Evolutionary conservation across 2,329 filamentous ascomycete species (phyloP), one percentile per base, ranked within the genome.

Genomic region (Pyrenophora graminea): DNA sequence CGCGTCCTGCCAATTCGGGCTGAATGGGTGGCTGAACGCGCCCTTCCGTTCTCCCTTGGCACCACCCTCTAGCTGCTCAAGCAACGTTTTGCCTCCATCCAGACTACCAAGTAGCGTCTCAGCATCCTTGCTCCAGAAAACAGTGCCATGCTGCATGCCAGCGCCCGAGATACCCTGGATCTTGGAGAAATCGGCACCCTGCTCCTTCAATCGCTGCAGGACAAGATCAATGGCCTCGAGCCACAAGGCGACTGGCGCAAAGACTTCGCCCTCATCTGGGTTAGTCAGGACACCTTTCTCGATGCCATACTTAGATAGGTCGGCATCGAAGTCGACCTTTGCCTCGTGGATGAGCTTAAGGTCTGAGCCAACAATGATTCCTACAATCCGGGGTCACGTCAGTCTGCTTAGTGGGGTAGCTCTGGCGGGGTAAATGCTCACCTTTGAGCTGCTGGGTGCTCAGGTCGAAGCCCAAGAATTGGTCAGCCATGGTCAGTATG

Each of bases 361-460:
- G 62, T 91, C 83, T 3, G 91, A 90, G 48, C 87, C 85, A 60
- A 97, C 89, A 44, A 94, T 88, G 60, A 97, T 87, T 61, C 86
- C 89, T 93, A 63, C 2, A 41, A 19, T 23, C 52, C 37, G 45
- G 44, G 25, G 43, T 50, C n/a, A 42, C 43, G 51, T 69, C 45
- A 63, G 58, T 58, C 19, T 43, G 30, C 23, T 54, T 64, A 55
- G 69, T 57, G 70, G 66, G 67, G 67, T 66, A 66, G 67, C 60
- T 66, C 10, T 55, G 51, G 53, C 45, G 62, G 55, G 51, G 60
- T 43, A 58, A 58, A 43, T 45, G 68, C 59, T 74, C 51, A 85
- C 90, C 92, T 82, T 99, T 97, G 51, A 97, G 82, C 73, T 97
- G 93, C 75, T 97, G 94, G 51, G 94, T 97, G 37, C 92, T 97